Base-by-base conservation (phyloP, 2,329 filamentous ascomycete species). In the Thermoascus crustaceus region DNA sequence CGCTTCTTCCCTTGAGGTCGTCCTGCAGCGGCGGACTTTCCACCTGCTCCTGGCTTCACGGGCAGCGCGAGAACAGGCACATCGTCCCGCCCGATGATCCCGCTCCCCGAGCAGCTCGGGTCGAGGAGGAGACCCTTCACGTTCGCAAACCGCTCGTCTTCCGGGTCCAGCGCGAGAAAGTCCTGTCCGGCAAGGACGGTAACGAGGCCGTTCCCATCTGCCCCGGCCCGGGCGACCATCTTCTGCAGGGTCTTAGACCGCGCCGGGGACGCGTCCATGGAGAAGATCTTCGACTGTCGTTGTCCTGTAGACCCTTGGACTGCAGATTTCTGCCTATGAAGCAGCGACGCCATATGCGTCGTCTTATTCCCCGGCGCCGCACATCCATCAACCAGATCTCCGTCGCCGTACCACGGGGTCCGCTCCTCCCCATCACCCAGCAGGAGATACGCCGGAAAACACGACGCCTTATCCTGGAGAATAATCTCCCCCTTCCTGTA, bases 351-450 rank as follows among this genome's bases (percentile, higher is more conserved):
- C 30, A 94, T 64, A 58, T 96, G 91, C 5, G 89, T 96, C 1
- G 91, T 96, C 64, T 98, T 98, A 60, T 98, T 98, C 4, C 91
- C 91, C 1, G 91, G 91, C 1, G 91, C 91, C 0, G 91, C 85
- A 56, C 89, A 96, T 0, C 85, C 85, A 59, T 98, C 91, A n/a
- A 96, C 76, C 6, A 93, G 68, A 51, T 91, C 78, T 16, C 85
- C 85, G 3, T 47, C 27, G 47, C 53, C n/a, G n/a, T n/a, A 57
- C 1, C 10, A n/a, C 13, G 22, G 26, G 9, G 17, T 8, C 14
- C 20, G 7, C 7, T 34, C 27, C 44, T 81, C 75, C 38, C 75
- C 68, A 6, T 76, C 65, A 0, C 64, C 65, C 34, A 94, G 72
- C 0, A 98, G 68, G 2, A 98, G 68, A 54, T 91, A 91, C 1